These are phyloP conservation scores for Austroboletus festivus DNA, from an alignment of 768 basidiomycete genomes.

Conservation along the genomic window DNA sequence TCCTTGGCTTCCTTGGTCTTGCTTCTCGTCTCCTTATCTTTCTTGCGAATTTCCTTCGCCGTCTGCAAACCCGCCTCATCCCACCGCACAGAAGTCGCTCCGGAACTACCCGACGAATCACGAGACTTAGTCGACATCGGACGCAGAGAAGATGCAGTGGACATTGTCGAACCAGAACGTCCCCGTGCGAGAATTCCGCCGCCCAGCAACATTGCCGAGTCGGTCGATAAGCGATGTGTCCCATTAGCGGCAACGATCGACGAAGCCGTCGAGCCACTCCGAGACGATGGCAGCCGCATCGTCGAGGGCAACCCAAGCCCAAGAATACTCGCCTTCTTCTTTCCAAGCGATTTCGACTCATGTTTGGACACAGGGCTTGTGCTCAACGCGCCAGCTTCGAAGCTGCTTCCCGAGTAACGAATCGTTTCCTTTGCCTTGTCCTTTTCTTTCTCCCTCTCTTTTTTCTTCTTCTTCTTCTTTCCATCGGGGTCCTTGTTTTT, in stretches of 20 bases:
- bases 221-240: slow-evolving; percentile 28
- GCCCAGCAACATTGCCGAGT: slow-evolving; percentile 31
- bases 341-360: slow-evolving; percentile 37
- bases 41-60: slow-evolving; percentile 44
- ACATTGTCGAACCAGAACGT: slow-evolving; percentile 39
- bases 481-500: slow-evolving; percentile 30
- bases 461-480: slow-evolving; percentile 39
- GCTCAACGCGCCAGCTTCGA: slow-evolving; percentile 61
- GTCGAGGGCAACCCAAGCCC: slow-evolving; percentile 61
- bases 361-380: slow-evolving; percentile 30
- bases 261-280: slow-evolving; percentile 36
- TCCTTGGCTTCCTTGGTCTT: slow-evolving; percentile 35
- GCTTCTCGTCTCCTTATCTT: slow-evolving; percentile 34
- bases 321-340: slow-evolving; percentile 61
- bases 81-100: slow-evolving; percentile 45
- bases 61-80: slow-evolving; percentile 48
- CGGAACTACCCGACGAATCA: slow-evolving; percentile 41
- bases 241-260: slow-evolving; percentile 25
- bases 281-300: slow-evolving; percentile 40
- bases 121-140: slow-evolving; percentile 44
- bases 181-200: slow-evolving; percentile 31
- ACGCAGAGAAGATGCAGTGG: slow-evolving; percentile 43
- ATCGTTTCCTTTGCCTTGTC: slow-evolving; percentile 33
- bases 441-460: slow-evolving; percentile 36
- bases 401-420: slow-evolving; percentile 58